phyloP scores from a whole-genome alignment of 2,329 filamentous ascomycete species.

The Mollisia scopiformis region DNA sequence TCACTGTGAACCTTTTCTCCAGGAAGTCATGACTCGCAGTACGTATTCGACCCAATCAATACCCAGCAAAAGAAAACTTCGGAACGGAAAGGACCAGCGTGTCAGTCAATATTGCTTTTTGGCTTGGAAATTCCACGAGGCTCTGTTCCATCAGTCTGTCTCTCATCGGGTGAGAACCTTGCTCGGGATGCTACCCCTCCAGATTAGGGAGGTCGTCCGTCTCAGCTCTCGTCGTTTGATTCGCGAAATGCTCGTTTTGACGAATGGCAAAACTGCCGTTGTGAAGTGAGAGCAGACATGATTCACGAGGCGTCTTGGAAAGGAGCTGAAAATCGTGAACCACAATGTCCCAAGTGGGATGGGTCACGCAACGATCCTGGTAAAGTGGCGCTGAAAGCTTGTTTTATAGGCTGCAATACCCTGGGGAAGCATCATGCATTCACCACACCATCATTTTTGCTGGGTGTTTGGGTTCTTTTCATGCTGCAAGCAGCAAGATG shows the following conservation, averaged over 20 bases:
- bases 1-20: not conserved
- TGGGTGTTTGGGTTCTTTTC: not conserved
- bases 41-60: not conserved
- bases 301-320: constrained; percentile 5
- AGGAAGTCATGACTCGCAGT: not conserved
- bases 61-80: not conserved
- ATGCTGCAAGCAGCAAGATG: no score
- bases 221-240: constrained; percentile 1
- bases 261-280: not conserved
- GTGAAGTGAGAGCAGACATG: not conserved
- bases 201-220: not conserved
- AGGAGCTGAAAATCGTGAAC: constrained; percentile 15
- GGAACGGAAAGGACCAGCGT: not conserved
- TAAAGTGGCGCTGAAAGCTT: constrained; percentile 1
- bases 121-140: not conserved
- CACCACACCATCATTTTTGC: not conserved
- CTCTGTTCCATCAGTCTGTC: not conserved
- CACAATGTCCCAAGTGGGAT: not conserved
- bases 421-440: constrained; percentile 9
- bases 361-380: constrained; percentile 10
- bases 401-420: constrained; percentile 13
- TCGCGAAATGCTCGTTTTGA: not conserved
- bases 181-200: not conserved
- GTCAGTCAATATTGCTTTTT: not conserved
- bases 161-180: not conserved